Evolutionary conservation across 257 asterid species (phyloP).

Genomic region (Coffea canephora): DNA sequence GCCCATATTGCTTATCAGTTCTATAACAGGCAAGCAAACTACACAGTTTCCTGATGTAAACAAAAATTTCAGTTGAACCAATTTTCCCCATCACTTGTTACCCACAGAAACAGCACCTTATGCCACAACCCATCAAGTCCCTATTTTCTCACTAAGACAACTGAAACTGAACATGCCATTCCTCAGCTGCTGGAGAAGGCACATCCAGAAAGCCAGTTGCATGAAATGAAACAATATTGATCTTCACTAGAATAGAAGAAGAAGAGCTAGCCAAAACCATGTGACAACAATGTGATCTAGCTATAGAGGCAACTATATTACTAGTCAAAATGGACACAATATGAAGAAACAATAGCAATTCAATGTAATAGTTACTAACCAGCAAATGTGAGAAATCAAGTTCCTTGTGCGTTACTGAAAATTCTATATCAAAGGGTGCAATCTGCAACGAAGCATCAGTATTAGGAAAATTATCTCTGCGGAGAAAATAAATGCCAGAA

Average conservation of each 20-base stretch:
- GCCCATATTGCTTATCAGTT: not conserved
- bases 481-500: slow-evolving; percentile 5
- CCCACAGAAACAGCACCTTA: not conserved
- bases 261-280: not conserved
- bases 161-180: not conserved
- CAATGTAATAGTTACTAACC: slow-evolving; percentile 47
- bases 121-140: not conserved
- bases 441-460: slow-evolving; percentile 53
- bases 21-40: not conserved
- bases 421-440: slow-evolving; percentile 97
- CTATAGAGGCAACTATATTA: not conserved
- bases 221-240: not conserved
- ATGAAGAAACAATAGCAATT: not conserved
- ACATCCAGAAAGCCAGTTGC: slow-evolving; percentile 1
- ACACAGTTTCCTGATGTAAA: not conserved
- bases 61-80: not conserved
- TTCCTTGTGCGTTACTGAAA: slow-evolving; percentile 97
- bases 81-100: not conserved
- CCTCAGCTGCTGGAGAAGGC: not conserved
- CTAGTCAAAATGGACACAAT: slow-evolving; percentile 2
- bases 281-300: not conserved
- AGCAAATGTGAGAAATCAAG: slow-evolving; percentile 98
- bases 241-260: not conserved
- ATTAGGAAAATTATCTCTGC: slow-evolving; percentile 24
- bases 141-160: slow-evolving; percentile 6